A percentile compares a stretch with the other conserved stretches of the same genome.
Conservation (phyloP, 805 yeast species). For the Debaryomyces hansenii region DNA sequence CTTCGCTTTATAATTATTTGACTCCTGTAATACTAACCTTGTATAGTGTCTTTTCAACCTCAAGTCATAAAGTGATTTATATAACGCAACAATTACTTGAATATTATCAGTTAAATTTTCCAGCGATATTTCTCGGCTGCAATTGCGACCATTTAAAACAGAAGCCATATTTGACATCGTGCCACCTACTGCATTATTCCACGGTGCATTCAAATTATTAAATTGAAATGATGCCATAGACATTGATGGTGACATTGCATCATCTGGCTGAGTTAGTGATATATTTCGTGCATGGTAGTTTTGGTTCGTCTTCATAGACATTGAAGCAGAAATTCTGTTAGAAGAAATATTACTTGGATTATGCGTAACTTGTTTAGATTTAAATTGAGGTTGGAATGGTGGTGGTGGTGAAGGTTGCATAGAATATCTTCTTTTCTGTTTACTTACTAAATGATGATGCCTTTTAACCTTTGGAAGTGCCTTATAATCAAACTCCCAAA, state of each 20-base stretch:
- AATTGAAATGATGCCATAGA: slow-evolving; percentile 2
- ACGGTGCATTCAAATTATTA: neutral
- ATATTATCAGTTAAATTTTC: slow-evolving; percentile 14
- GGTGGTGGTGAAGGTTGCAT: slow-evolving; percentile 2
- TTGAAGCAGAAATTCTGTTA: neutral
- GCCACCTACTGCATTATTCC: slow-evolving; percentile 11
- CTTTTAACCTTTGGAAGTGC: slow-evolving; percentile 38
- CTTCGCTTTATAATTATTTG: slow-evolving; percentile 6
- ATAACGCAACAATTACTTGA: slow-evolving; percentile 30
- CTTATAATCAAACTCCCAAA: slow-evolving; percentile 46
- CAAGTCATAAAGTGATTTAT: slow-evolving; percentile 34
- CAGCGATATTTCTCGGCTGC: neutral
- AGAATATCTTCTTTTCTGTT: slow-evolving; percentile 5
- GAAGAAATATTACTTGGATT: neutral
- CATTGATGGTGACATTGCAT: neutral
- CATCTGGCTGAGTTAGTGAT: slow-evolving; percentile 5
- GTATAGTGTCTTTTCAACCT: slow-evolving; percentile 34
- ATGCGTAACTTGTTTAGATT: neutral
- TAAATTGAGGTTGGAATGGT: neutral
- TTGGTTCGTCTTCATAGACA: neutral
- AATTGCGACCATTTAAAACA: slow-evolving; percentile 9
- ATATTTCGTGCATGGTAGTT: slow-evolving; percentile 3
- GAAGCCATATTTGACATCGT: slow-evolving; percentile 21
- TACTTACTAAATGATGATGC: neutral
- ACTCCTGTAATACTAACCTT: slow-evolving; percentile 11